Base-by-base conservation (phyloP, 2,329 filamentous ascomycete species). In the Xylariales sp. region DNA sequence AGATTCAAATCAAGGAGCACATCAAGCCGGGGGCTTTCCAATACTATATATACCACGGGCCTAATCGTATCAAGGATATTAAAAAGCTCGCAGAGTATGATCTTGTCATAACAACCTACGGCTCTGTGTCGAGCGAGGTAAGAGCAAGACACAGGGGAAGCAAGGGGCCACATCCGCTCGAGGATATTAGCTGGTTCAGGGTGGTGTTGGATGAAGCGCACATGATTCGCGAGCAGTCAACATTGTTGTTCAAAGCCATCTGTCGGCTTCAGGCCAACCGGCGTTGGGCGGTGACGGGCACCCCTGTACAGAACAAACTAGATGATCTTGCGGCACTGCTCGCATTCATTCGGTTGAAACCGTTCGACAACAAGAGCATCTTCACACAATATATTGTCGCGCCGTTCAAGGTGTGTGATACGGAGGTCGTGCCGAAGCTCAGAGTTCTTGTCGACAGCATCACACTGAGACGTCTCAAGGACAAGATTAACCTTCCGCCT, bases 241-340 rank as follows among this genome's bases (percentile, higher is more conserved):
- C 89, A 1, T 69, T 85, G 28, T 85, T 91, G 49, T 94, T 89
- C 38, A 88, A 90, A 57, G 87, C 88, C 4, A 87, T 93, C 15
- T 90, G 88, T 47, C 76, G 79, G 15, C 69, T 97, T 3, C 75
- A 85, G 43, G 87, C 89, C 3, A 77, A 86, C 54, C 80, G 90
- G 21, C 83, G 90, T 23, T 98, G 93, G 93, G 91, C 90, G 3
- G 88, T 97, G n/a, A 97, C 93, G 0, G 93, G 91, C 38, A 97
- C 93, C 0, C 93, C 90, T 0, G 87, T 97, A 7, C 91, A 97
- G 61, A 98, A 98, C 55, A 83, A 87, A 4, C 72, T 97, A 3
- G 89, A 94, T 47, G 93, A 98, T 57, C 72, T 97, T 16, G 86
- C 88, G 12, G 86, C 91, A 2, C 69, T 97, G 3, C 81, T 95